Conservation (phyloP, 345 rosid genomes). For the Kernera saxatilis region DNA sequence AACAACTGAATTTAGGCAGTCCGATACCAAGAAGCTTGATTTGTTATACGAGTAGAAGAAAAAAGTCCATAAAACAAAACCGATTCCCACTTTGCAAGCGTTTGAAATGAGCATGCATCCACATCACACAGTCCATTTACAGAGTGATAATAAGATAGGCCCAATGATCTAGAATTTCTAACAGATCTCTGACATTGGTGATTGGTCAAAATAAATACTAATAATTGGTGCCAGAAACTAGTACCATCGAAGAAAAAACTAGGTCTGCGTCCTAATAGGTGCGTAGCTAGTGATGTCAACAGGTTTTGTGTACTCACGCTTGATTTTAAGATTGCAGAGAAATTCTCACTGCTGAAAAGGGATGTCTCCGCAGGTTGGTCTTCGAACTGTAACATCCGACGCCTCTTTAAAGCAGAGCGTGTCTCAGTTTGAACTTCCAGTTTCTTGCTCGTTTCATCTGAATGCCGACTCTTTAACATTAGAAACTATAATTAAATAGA, state of each 20-base stretch:
- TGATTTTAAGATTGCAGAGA: conserved; percentile 67
- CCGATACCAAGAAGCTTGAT: not conserved
- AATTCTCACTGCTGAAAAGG: conserved; percentile 51
- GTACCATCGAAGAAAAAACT: not conserved
- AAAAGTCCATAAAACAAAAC: not conserved
- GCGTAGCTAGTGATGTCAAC: not conserved
- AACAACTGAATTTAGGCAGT: not conserved
- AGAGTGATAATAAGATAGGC: not conserved
- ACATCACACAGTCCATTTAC: not conserved
- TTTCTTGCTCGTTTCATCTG: conserved; percentile 52
- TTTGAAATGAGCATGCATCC: not conserved
- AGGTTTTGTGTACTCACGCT: conserved; percentile 39
- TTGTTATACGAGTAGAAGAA: not conserved
- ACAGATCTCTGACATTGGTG: not conserved
- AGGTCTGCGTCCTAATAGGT: not conserved
- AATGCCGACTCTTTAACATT: conserved; percentile 4
- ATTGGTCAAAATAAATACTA: not conserved
- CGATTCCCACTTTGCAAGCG: not conserved
- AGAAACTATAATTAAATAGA: conserved; percentile 5
- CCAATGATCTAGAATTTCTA: not conserved
- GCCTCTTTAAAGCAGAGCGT: conserved; percentile 65
- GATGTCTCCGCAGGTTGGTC: conserved; percentile 42
- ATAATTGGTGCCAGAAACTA: not conserved
- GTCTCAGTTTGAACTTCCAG: conserved; percentile 45
- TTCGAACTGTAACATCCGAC: conserved; percentile 86